A percentile compares a stretch with the other conserved stretches of the same genome.
phyloP scores from a whole-genome alignment of 768 basidiomycete genomes.

The Cyclocybe aegerita region DNA sequence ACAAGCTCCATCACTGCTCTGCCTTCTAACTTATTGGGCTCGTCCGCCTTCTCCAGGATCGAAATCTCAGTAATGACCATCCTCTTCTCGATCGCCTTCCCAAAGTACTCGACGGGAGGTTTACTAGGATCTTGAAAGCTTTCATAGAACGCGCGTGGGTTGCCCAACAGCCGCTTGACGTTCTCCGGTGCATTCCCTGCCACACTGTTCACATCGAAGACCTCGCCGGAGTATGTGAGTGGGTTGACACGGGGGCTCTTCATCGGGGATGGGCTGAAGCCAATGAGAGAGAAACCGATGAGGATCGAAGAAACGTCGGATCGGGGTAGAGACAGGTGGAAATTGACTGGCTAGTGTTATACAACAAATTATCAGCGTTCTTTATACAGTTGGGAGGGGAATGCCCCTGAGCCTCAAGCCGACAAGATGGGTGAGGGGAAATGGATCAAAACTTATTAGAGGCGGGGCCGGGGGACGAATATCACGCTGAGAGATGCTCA shows the following conservation, averaged over 20 bases:
- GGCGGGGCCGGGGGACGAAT: too few relatives aligned
- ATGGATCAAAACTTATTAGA: neutral
- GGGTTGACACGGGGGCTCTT: neutral
- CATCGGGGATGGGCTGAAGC: neutral
- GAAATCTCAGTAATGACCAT: conserved; percentile 38
- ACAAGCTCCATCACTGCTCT: conserved; percentile 40
- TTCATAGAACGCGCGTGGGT: conserved; percentile 14
- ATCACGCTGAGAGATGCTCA: too few relatives aligned
- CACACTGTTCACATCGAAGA: conserved; percentile 11
- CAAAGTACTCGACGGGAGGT: conserved; percentile 16
- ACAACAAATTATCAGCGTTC: too few relatives aligned
- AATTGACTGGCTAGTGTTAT: too few relatives aligned
- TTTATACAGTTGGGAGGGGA: too few relatives aligned
- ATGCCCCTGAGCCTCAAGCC: neutral
- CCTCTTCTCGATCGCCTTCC: conserved; percentile 19
- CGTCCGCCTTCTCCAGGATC: conserved; percentile 38
- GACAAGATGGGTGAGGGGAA: neutral
- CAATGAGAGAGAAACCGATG: too few relatives aligned
- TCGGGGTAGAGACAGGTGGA: too few relatives aligned
- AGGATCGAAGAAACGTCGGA: too few relatives aligned
- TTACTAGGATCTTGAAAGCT: conserved; percentile 10
- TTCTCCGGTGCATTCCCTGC: conserved; percentile 23
- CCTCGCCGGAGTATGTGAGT: neutral
- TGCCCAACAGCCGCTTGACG: conserved; percentile 20
- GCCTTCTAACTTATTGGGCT: conserved; percentile 38